phyloP scores from a whole-genome alignment of 495 filamentous ascomycete species.

The Penicillium coffeae region DNA sequence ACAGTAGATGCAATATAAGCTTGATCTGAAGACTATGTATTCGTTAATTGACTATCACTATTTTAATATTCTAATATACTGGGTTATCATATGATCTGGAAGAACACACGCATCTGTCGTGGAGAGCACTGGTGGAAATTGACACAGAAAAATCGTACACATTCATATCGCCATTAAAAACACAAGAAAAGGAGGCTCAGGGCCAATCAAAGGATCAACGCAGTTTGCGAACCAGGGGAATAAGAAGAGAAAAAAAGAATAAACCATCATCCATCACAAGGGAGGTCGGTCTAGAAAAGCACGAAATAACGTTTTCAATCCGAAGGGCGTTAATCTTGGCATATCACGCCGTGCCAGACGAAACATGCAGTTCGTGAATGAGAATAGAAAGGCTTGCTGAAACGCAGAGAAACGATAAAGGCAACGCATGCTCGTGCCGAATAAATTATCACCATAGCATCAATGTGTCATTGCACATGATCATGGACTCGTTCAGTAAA shows the following conservation, averaged over 20 bases:
- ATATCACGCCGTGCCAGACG: constrained; percentile 25
- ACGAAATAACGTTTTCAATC: background rate
- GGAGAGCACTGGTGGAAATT: background rate
- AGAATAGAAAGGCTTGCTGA: constrained; percentile 3
- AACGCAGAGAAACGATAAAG: constrained; percentile 12
- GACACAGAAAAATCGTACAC: constrained; percentile 24
- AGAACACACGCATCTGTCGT: background rate
- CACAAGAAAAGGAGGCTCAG: constrained; percentile 17
- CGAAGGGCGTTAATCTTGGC: constrained; percentile 17
- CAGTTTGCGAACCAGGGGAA: constrained; percentile 16
- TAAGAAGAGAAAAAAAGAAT: constrained; percentile 6
- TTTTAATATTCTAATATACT: background rate
- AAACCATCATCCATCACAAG: no score
- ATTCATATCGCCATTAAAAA: constrained; percentile 27
- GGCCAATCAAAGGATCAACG: constrained; percentile 13
- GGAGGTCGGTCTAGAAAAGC: constrained; percentile 8
- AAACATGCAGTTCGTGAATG: constrained; percentile 19
- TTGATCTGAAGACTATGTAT: background rate
- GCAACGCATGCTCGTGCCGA: background rate
- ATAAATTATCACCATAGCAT: constrained; percentile 19
- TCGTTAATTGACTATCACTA: background rate
- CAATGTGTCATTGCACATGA: constrained; percentile 14
- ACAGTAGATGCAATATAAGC: no score
- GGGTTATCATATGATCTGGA: background rate
- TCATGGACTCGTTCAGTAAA: constrained; percentile 30